These are phyloP conservation scores for Phytophthora tentaculata DNA, from an alignment of 352 stramenopile genomes.

Conservation along the genomic window DNA sequence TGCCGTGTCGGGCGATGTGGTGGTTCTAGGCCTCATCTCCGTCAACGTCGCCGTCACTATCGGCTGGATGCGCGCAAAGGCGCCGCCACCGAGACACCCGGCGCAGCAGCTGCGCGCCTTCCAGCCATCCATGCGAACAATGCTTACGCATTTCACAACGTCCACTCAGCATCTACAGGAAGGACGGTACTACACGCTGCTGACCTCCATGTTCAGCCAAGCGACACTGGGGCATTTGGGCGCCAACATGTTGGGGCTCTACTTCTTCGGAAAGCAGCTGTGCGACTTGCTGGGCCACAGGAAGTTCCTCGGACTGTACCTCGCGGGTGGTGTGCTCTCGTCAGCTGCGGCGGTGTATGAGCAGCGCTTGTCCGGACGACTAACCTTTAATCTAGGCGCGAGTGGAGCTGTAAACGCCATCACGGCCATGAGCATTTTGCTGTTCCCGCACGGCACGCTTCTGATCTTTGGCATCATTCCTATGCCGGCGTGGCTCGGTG, in stretches of 20 bases:
- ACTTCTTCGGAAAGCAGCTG: conserved; percentile 79
- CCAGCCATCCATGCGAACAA: conserved; percentile 45
- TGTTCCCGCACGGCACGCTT: conserved; percentile 75
- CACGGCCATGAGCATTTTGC: conserved; percentile 71
- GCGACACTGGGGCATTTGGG: conserved; percentile 58
- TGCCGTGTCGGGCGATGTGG: conserved; percentile 39
- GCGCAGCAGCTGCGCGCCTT: conserved; percentile 33
- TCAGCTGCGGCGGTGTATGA: conserved; percentile 68
- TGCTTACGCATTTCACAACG: conserved; percentile 82
- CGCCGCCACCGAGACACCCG: conserved; percentile 39
- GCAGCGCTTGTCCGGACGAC: conserved; percentile 49
- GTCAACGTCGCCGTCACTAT: conserved; percentile 65
- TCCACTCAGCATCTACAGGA: conserved; percentile 66
- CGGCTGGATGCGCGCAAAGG: conserved; percentile 64
- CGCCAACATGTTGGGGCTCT: conserved; percentile 79
- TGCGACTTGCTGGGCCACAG: conserved; percentile 68
- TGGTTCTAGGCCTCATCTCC: conserved; percentile 62
- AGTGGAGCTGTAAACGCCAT: conserved; percentile 85
- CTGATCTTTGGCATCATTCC: conserved; percentile 81
- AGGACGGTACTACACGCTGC: conserved; percentile 74
- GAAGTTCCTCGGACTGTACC: conserved; percentile 77
- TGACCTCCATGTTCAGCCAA: conserved; percentile 81
- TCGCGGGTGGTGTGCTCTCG: conserved; percentile 72
- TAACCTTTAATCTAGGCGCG: conserved; percentile 67
- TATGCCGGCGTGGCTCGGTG: conserved; percentile 75